These are phyloP conservation scores for Mallotus nudiflorus DNA, from an alignment of 345 rosid species.

Conservation along the genomic window DNA sequence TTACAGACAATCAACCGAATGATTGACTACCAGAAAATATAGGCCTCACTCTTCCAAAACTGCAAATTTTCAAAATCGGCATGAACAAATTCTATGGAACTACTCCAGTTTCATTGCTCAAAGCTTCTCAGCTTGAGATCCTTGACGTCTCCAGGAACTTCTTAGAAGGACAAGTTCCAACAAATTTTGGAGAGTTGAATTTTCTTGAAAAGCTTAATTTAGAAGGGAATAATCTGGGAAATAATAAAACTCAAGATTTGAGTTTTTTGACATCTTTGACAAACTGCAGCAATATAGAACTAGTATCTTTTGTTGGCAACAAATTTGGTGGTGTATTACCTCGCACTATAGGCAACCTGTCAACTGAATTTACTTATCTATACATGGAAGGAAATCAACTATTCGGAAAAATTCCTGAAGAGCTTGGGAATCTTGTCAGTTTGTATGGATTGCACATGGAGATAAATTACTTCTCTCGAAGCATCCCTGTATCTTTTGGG, in stretches of 20 bases:
- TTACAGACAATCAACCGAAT: neutral
- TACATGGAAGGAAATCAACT: neutral
- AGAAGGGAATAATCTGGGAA: neutral
- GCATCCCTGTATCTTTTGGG: no score
- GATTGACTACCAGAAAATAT: neutral
- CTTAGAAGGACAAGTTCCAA: neutral
- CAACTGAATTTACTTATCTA: rapidly evolving
- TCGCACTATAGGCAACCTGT: neutral
- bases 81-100: neutral
- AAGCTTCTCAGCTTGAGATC: neutral
- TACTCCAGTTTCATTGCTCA: constrained; percentile 1
- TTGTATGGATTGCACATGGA: no score
- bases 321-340: constrained; percentile 21
- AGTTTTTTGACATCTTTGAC: constrained; percentile 9
- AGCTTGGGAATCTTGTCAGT: no score
- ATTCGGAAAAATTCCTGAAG: no score
- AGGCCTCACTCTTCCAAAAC: neutral
- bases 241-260: constrained; percentile 7
- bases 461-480: no score
- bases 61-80: neutral
- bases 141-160: neutral
- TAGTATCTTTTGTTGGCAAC: rapidly evolving
- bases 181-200: neutral
- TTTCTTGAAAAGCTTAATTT: neutral
- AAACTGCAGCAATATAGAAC: constrained; percentile 6